Percentiles rank a stretch among this genome's conserved stretches.
phyloP scores from a whole-genome alignment of 2,329 filamentous ascomycete species.

The Falciphora oryzae region DNA sequence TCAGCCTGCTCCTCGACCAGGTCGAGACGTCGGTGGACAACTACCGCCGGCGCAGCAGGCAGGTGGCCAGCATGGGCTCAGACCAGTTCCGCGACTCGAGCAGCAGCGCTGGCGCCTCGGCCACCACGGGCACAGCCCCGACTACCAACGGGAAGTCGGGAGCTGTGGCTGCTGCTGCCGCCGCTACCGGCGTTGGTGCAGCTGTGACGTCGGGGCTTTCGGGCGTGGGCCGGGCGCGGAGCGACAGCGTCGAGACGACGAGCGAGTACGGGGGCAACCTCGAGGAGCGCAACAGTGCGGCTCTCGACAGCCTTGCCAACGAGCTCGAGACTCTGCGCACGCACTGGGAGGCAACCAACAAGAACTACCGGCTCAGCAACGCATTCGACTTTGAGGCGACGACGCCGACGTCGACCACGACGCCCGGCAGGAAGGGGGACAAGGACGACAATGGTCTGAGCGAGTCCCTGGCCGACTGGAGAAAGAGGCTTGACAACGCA shows the following conservation, averaged over 20 bases:
- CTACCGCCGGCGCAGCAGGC: constrained; percentile 74
- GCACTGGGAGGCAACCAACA: constrained; percentile 95
- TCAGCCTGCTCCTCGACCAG: constrained; percentile 87
- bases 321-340: constrained; percentile 86
- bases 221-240: constrained; percentile 33
- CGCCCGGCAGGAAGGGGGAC: constrained; percentile 23
- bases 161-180: constrained; percentile 8
- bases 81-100: constrained; percentile 35
- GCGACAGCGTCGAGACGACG: constrained; percentile 49
- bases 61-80: constrained; percentile 46
- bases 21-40: constrained; percentile 91
- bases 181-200: constrained; percentile 14
- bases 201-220: not conserved
- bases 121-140: constrained; percentile 27
- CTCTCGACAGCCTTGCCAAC: constrained; percentile 83
- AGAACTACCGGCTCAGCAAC: constrained; percentile 86
- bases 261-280: constrained; percentile 54
- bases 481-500: constrained; percentile 61
- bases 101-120: constrained; percentile 14
- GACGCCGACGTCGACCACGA: constrained; percentile 13
- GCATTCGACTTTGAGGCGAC: constrained; percentile 76
- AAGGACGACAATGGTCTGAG: constrained; percentile 49
- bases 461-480: constrained; percentile 73
- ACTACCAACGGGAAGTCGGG: constrained; percentile 21
- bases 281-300: constrained; percentile 53